Conservation (phyloP, 2,329 filamentous ascomycete genomes). For the Neopestalotiopsis sp. region DNA sequence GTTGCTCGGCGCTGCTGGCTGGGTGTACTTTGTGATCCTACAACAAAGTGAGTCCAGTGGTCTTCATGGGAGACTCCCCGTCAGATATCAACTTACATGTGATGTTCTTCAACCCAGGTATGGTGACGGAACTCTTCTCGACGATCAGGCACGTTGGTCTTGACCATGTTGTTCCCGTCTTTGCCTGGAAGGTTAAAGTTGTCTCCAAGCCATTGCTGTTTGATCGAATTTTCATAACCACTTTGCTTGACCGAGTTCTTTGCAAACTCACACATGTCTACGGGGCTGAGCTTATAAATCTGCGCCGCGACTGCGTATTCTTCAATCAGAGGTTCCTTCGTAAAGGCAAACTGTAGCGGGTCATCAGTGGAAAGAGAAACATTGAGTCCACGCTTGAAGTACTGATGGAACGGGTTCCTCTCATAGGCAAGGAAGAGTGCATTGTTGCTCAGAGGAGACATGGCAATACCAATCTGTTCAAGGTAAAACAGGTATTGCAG, state of each 20-base stretch:
- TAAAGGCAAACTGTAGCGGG: constrained; percentile 96
- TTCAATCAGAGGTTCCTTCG: constrained; percentile 96
- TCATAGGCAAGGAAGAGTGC: constrained; percentile 96
- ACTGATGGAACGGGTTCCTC: constrained; percentile 92
- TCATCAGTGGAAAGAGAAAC: constrained; percentile 97
- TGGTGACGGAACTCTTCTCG: constrained; percentile 89
- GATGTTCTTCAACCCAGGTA: constrained; percentile 81
- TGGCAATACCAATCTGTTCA: constrained; percentile 96
- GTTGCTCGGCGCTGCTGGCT: constrained; percentile 28
- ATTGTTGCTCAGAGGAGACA: constrained; percentile 99
- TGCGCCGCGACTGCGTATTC: constrained; percentile 98
- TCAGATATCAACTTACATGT: constrained; percentile 67
- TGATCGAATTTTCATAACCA: constrained; percentile 88
- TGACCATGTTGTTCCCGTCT: constrained; percentile 88
- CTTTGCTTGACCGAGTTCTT: constrained; percentile 96
- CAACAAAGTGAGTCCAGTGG: not conserved
- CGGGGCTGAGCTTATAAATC: constrained; percentile 95
- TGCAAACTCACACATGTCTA: constrained; percentile 98
- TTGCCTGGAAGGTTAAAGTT: constrained; percentile 81
- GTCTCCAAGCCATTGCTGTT: constrained; percentile 87
- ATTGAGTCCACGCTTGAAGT: constrained; percentile 93
- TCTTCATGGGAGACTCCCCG: not conserved
- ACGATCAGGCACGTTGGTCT: constrained; percentile 95
- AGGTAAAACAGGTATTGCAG: constrained; percentile 98
- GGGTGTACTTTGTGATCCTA: constrained; percentile 34